Evolutionary conservation across 805 yeast genomes (phyloP).

Genomic region (Spathaspora arborariae): DNA sequence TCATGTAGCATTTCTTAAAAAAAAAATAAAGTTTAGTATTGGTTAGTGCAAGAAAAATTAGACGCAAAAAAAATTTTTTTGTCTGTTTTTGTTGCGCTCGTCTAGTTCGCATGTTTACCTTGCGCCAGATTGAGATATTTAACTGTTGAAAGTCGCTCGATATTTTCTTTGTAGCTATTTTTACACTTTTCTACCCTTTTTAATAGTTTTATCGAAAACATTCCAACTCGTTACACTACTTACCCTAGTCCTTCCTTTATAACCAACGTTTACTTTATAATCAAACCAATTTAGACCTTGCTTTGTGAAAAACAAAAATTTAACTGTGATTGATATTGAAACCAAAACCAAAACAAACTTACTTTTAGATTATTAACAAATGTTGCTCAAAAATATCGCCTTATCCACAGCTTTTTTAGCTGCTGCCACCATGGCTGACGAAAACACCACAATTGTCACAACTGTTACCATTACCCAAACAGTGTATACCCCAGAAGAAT

Average conservation of each 20-base stretch:
- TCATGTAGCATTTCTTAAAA: background rate
- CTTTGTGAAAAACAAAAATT: background rate
- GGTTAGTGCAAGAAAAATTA: background rate
- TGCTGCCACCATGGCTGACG: slow-evolving; percentile 12
- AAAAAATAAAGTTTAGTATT: background rate
- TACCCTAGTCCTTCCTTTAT: slow-evolving; percentile 17
- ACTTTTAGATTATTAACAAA: background rate
- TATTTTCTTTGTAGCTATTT: background rate
- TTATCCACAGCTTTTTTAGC: slow-evolving; percentile 12
- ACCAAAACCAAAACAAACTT: background rate
- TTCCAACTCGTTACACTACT: background rate
- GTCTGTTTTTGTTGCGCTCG: background rate
- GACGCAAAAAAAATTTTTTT: background rate
- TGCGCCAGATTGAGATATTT: background rate
- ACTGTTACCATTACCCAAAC: slow-evolving; percentile 48
- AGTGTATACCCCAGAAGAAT: slow-evolving; percentile 43
- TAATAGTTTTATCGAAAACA: background rate
- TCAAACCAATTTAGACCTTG: background rate
- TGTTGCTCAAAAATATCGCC: slow-evolving; percentile 10
- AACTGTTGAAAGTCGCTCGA: background rate
- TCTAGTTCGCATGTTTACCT: background rate
- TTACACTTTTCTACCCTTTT: background rate
- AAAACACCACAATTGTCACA: slow-evolving; percentile 38
- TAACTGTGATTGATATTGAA: background rate
- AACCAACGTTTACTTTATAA: background rate